Base-by-base conservation (phyloP, 192 early-diverging fungal species). In the Backusella tarrabulga region DNA sequence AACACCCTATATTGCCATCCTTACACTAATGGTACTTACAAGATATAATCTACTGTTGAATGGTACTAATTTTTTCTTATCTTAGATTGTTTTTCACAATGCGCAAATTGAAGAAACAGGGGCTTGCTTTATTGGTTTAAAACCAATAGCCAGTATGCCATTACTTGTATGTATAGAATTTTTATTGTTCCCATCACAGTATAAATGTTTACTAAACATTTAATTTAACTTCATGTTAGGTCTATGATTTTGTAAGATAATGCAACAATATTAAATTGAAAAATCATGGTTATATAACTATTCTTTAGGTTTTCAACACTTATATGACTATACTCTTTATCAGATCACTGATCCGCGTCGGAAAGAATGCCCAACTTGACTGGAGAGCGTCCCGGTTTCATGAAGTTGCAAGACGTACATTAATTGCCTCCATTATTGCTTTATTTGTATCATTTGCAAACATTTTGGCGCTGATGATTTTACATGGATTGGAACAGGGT, bases 401-500 rank as follows among this genome's bases (percentile, higher is more conserved):
- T 44, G 72, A 79, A 6, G 78, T 88, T 0, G 86, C 86, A 12
- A 79, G 81, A 66, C 77, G 84, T 7, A 87, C 84, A 2, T 54
- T 87, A 34, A 38, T 87, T 29, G 86, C 82, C 17, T 83, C 86
- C 2, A 29, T 87, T 34, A 52, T 87, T 35, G 71, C 82, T 11
- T 67, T 87, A 29, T 15, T 83, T 42, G 76, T 85, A 23, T 83
- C 82, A 6, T 81, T 83, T 29, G 79, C 72, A 44, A 87, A 87
- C 69, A 76, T 87, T 7, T 75, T 83, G 8, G 78, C 81, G 0
- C 71, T 87, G 4, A 81, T 79, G 1, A 2, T 82, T 11, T 78
- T 83, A 36, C 42, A 81, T 56, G 86, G 86, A 9, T 46, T 75
- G 8, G 84, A 87, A 52, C 80, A 80, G 34, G 86, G 86, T 63